Conservation (phyloP, 768 basidiomycete species). For the Lactarius hatsudake region DNA sequence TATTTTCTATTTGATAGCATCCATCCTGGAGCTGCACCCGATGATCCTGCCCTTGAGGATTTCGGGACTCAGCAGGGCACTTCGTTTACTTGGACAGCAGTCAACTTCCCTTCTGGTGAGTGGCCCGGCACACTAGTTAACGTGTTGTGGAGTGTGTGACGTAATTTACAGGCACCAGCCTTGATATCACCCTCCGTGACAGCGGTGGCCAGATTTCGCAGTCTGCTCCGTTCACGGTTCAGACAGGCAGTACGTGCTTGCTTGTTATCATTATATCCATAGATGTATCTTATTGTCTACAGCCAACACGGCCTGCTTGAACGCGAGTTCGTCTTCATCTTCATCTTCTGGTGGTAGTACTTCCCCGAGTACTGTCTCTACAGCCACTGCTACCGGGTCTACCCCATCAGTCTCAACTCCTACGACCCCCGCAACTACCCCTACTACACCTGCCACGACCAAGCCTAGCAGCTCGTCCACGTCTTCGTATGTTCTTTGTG, state of each 20-base stretch:
- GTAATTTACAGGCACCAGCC: conserved; percentile 40
- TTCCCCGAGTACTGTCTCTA: background rate
- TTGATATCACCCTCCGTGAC: conserved; percentile 65
- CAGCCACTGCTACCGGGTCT: conserved; percentile 13
- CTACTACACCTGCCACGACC: background rate
- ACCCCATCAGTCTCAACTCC: background rate
- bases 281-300: background rate
- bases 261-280: conserved; percentile 14
- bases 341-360: conserved; percentile 17
- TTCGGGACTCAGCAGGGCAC: conserved; percentile 43
- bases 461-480: background rate
- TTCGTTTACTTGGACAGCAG: conserved; percentile 49
- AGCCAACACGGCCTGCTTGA: conserved; percentile 41
- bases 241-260: conserved; percentile 31
- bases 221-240: conserved; percentile 51
- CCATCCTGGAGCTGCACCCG: conserved; percentile 48
- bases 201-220: conserved; percentile 48
- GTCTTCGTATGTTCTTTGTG: conserved; percentile 5
- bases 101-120: conserved; percentile 49
- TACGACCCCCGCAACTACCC: background rate
- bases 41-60: conserved; percentile 43
- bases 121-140: conserved; percentile 1
- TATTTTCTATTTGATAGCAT: conserved; percentile 40
- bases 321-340: conserved; percentile 25
- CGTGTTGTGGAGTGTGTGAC: background rate